Conservation (phyloP, 495 filamentous ascomycete species). For the Hapsidospora chrysogenum region DNA sequence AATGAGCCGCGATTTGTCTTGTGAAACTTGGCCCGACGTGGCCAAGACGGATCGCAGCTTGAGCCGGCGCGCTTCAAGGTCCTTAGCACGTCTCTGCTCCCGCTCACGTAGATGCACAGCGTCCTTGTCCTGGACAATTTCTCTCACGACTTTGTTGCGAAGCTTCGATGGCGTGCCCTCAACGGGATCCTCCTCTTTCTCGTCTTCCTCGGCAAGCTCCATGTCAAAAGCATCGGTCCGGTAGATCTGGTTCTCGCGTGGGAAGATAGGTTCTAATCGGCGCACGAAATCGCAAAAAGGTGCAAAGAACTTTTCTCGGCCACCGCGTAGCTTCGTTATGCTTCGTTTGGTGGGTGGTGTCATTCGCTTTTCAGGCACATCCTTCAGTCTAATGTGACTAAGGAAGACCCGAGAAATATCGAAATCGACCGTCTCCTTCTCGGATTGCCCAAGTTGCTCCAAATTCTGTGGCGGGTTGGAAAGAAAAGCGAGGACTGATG, state of each 20-base stretch:
- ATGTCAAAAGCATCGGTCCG: conserved; percentile 2
- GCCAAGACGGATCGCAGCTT: conserved; percentile 26
- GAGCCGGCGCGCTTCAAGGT: conserved; percentile 31
- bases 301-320: neutral
- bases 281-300: neutral
- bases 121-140: conserved; percentile 25
- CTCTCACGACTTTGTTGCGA: conserved; percentile 23
- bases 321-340: neutral
- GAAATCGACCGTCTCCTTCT: neutral
- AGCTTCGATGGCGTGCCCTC: conserved; percentile 13
- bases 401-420: conserved; percentile 1
- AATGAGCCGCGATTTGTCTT: conserved; percentile 34
- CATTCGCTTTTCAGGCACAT: neutral
- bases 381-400: neutral
- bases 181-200: conserved; percentile 4
- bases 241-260: neutral
- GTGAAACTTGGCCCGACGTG: conserved; percentile 18
- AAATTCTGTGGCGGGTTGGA: neutral
- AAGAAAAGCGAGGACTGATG: neutral
- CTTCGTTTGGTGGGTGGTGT: neutral
- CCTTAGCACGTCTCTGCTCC: conserved; percentile 23
- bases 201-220: conserved; percentile 4
- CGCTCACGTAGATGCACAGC: conserved; percentile 28
- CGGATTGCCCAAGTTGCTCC: neutral
- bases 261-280: neutral